phyloP scores from a whole-genome alignment of 2,329 filamentous ascomycete species.

The Trichoderma gracile region DNA sequence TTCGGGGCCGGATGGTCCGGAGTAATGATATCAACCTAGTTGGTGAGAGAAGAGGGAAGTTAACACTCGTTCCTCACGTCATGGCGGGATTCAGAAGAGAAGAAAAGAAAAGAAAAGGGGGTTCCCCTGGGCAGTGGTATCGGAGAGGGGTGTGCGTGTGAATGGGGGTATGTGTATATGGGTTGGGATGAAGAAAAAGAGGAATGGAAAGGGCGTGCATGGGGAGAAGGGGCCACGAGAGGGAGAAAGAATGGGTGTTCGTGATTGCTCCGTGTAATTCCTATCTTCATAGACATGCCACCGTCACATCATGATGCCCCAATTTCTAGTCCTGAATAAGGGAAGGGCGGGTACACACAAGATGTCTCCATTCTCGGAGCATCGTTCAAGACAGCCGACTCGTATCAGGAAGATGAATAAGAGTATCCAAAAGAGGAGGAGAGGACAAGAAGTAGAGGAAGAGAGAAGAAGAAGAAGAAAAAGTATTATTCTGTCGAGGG shows the following conservation, averaged over 20 bases:
- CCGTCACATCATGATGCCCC: slow-evolving; percentile 38
- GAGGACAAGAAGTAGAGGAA: background rate
- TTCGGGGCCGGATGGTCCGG: slow-evolving; percentile 40
- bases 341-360: slow-evolving; percentile 30
- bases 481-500: slow-evolving; percentile 33
- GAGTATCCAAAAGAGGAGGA: slow-evolving; percentile 26
- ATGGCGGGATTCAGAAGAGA: slow-evolving; percentile 16
- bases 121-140: background rate
- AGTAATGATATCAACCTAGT: slow-evolving; percentile 41
- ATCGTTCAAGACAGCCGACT: slow-evolving; percentile 29
- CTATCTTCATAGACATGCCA: slow-evolving; percentile 42
- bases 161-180: background rate
- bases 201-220: background rate
- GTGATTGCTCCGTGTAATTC: slow-evolving; percentile 46
- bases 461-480: slow-evolving; percentile 18
- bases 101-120: background rate
- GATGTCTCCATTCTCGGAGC: slow-evolving; percentile 30
- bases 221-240: background rate
- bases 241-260: slow-evolving; percentile 33
- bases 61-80: slow-evolving; percentile 39
- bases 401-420: slow-evolving; percentile 21
- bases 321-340: slow-evolving; percentile 37
- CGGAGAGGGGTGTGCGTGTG: background rate
- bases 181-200: background rate
- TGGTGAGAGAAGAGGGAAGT: slow-evolving; percentile 32